A percentile compares a stretch with the other conserved stretches of the same genome.
These are phyloP conservation scores for Hypsizygus marmoreus DNA, from an alignment of 768 basidiomycete genomes.

Conservation along the genomic window DNA sequence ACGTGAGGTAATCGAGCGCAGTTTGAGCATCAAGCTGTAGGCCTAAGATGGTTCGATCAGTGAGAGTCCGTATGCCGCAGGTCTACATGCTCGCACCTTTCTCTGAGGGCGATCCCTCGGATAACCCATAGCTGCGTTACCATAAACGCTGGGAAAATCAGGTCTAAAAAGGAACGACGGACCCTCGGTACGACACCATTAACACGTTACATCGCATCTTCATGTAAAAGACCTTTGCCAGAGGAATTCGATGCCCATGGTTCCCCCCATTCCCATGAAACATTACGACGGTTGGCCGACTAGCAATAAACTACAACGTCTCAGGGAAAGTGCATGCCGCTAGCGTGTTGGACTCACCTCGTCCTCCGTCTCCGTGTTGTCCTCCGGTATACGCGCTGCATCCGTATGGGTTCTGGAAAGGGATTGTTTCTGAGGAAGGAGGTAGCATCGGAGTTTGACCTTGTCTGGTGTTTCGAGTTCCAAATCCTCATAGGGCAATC, in stretches of 20 bases:
- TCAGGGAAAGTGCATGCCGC: too few relatives aligned
- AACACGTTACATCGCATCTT: constrained; percentile 91
- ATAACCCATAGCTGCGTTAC: constrained; percentile 83
- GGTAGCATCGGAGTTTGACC: constrained; percentile 71
- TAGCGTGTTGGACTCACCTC: too few relatives aligned
- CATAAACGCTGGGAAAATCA: neutral
- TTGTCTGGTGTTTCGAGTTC: constrained; percentile 72
- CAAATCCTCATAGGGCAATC: constrained; percentile 75
- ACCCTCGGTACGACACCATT: constrained; percentile 94
- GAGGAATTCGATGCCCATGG: constrained; percentile 86
- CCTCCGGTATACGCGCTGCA: constrained; percentile 33
- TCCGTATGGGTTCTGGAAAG: constrained; percentile 37
- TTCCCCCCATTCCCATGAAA: constrained; percentile 93
- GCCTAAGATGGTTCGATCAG: constrained; percentile 40
- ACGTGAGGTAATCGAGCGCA: constrained; percentile 69
- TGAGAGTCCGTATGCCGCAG: neutral
- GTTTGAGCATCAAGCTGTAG: constrained; percentile 86
- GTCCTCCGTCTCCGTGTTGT: constrained; percentile 50
- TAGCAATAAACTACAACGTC: constrained; percentile 38
- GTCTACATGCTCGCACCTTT: constrained; percentile 49
- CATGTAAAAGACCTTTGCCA: constrained; percentile 79
- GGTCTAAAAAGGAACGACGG: constrained; percentile 23
- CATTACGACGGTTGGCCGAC: constrained; percentile 86
- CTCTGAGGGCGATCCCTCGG: constrained; percentile 86
- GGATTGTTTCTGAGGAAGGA: constrained; percentile 67